A percentile compares a stretch with the other conserved stretches of the same genome.
phyloP scores from a whole-genome alignment of 2,329 filamentous ascomycete species.

The Nemania serpens region DNA sequence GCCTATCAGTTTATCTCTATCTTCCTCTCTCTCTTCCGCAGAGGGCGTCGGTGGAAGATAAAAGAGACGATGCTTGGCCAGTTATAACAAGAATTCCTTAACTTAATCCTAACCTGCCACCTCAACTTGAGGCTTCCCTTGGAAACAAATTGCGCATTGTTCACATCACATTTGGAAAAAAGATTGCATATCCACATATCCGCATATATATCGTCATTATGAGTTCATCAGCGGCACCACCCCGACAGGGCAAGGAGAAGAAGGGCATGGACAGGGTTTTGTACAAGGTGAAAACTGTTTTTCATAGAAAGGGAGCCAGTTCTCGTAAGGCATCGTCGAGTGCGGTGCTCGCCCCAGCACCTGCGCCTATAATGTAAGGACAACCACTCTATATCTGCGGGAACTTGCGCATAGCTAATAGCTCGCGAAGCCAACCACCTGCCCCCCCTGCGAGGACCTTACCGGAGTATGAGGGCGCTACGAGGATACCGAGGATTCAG shows the following conservation, averaged over 20 bases:
- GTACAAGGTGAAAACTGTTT: conserved; percentile 55
- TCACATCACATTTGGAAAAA: neutral
- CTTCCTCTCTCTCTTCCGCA: neutral
- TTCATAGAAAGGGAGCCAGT: conserved; percentile 49
- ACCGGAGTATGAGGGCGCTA: conserved; percentile 38
- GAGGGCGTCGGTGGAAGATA: neutral
- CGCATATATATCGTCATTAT: conserved; percentile 25
- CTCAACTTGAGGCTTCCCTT: conserved; percentile 1
- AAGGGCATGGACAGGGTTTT: conserved; percentile 55
- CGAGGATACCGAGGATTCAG: conserved; percentile 53
- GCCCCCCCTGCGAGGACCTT: conserved; percentile 21
- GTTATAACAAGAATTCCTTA: conserved; percentile 15
- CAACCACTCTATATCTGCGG: neutral
- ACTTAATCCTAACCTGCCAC: neutral
- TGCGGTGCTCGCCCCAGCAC: conserved; percentile 18
- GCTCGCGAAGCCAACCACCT: conserved; percentile 28
- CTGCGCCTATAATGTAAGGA: conserved; percentile 32
- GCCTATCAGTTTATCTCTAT: too few species aligned
- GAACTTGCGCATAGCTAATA: conserved; percentile 24
- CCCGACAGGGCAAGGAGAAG: conserved; percentile 45
- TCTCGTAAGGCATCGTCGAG: conserved; percentile 29
- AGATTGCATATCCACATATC: neutral
- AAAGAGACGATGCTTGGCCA: conserved; percentile 19
- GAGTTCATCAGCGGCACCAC: conserved; percentile 34
- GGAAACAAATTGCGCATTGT: conserved; percentile 4